Percentiles rank a stretch among this genome's conserved stretches.
Evolutionary conservation across 345 rosid species (phyloP).

Genomic region (Melaleuca quinquenervia): DNA sequence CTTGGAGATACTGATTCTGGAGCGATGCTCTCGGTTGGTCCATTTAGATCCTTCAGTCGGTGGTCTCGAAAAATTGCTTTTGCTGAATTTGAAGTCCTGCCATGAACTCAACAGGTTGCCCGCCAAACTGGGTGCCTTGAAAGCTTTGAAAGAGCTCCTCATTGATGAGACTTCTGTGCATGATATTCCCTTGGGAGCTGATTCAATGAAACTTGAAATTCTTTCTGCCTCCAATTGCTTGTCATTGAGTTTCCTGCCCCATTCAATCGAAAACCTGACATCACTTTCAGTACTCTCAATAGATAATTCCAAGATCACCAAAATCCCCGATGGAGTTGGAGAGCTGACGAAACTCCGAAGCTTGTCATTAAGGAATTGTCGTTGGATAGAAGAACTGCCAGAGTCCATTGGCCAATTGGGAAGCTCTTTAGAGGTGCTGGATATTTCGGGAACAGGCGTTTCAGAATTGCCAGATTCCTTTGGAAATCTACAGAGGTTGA

Average conservation of each 20-base stretch:
- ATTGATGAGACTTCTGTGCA: no score
- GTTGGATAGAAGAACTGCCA: not conserved
- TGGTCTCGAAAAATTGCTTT: not conserved
- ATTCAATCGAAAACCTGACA: not conserved
- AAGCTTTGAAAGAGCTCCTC: not conserved
- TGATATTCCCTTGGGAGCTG: no score
- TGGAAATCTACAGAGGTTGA: not conserved
- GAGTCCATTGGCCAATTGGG: not conserved
- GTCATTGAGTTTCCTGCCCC: not conserved
- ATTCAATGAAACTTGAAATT: not conserved
- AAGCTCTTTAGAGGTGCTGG: not conserved
- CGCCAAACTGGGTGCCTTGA: not conserved
- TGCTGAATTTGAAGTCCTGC: not conserved
- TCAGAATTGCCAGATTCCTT: not conserved
- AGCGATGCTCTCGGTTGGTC: no score
- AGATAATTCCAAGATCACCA: not conserved
- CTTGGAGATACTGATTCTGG: no score
- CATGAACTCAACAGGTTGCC: not conserved
- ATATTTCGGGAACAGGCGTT: not conserved
- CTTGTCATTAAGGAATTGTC: not conserved
- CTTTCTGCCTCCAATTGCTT: not conserved
- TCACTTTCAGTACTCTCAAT: not conserved
- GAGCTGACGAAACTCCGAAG: not conserved
- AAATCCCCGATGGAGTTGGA: not conserved
- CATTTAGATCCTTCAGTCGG: not conserved